Base-by-base conservation (phyloP, 164 flowering plant species). In the Protea cynaroides region DNA sequence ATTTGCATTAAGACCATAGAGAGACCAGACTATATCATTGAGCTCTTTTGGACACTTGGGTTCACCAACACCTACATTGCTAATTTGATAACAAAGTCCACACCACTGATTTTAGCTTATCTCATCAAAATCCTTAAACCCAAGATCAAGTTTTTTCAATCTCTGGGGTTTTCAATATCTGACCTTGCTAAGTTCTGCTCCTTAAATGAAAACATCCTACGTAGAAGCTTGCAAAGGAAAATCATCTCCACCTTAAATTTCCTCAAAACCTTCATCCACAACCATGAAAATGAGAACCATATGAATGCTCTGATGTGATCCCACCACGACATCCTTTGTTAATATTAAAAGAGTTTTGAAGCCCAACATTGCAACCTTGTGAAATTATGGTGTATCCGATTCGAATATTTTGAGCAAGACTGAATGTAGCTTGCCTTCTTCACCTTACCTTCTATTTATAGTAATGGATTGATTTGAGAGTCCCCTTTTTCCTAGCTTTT, bases 51-150 rank as follows among this genome's bases (percentile, higher is more conserved):
- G 15, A 49, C 52, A 18, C n/a, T 52, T 21, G 68, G 71, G 2
- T 68, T 68, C 60, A 37, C 68, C 22, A 17, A 64, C 21, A 19
- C 69, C 37, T 34, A 73, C 14, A 49, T 68, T 9, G 11, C 47
- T 2, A 4, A 10, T 5, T n/a, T 67, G 6, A 25, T 64, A 19
- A 19, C 10, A 50, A 4, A 68, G 8, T 34, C 5, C 7, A 11
- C 69, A 57, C 1, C 0, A 10, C 21, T 64, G 17, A 37, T 73
- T n/a, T 47, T 49, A 6, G 23, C 38, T 7, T 10, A 64, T 25
- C 40, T 65, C 11, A 65, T 53, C 37, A 68, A 52, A 25, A 59
- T 6, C 36, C 64, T 68, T 14, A 59, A 21, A 25, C 72, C 76
- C 57, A 68, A 72, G n/a, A 1, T 72, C 0, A 62, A 72, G 58